Base-by-base conservation (phyloP, 768 basidiomycete genomes). In the Psilocybe tampanensis region DNA sequence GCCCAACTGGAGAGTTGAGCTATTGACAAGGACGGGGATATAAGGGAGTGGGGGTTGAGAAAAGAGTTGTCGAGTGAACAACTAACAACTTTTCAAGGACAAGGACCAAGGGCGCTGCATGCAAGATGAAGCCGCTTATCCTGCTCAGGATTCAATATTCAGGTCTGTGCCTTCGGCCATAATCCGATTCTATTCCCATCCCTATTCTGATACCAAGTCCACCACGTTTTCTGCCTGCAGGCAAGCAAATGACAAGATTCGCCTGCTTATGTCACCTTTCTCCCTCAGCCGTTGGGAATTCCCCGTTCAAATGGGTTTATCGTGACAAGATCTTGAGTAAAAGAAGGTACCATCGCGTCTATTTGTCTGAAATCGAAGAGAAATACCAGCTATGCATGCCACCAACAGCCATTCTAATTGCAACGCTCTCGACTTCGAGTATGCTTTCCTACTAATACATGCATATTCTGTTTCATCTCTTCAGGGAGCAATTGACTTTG, bases 221-320 rank as follows among this genome's bases (percentile, higher is more conserved):
- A 74, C 74, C 81, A 89, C 86, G 87, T 86, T 87, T 79, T 76
- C 73, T 85, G 87, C 87, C 87, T 88, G 85, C 85, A 88, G 86
- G 87, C 86, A 82, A 65, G 60, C 66, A 69, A 72, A 62, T 72
- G 68, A 76, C 77, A 75, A 68, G 68, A 70, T 71, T 70, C 72
- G 60, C 66, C 59, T 53, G 68, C 70, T 82, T 82, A 78, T 82
- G 60, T 68, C 65, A 68, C 54, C 58, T 59, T 44, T 61, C 60
- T 62, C 29, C 60, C 53, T 57, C 58, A 63, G 48, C 59, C 55
- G 60, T 58, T 61, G 60, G 53, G 64, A 63, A 60, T 34, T 36
- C 32, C 22, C 58, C 58, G 47, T 22, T 62, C 62, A 63, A 65
- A 67, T 64, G 63, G 64, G 64, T 64, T 55, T 63, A 69, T 64